Conservation (phyloP, 495 filamentous ascomycete species). For the Aspergillus cristatus region DNA sequence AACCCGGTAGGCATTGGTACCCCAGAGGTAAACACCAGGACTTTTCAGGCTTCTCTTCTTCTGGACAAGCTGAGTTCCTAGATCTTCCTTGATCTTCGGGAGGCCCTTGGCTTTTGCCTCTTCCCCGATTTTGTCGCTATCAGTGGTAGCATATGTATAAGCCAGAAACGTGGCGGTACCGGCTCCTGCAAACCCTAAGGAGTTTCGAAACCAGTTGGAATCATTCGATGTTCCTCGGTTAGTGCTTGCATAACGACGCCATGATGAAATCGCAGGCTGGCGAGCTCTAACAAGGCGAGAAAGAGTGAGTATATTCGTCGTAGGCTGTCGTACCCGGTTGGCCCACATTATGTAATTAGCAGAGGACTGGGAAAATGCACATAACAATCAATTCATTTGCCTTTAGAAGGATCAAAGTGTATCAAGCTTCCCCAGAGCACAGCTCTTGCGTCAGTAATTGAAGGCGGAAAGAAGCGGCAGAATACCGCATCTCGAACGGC, state of each 20-base stretch:
- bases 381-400: background rate
- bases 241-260: constrained; percentile 26
- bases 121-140: constrained; percentile 12
- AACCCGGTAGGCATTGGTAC: constrained; percentile 76
- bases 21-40: constrained; percentile 90
- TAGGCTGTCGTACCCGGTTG: constrained; percentile 20
- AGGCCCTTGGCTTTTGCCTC: constrained; percentile 14
- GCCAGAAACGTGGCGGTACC: constrained; percentile 27
- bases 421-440: background rate
- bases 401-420: background rate
- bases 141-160: constrained; percentile 25
- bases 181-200: constrained; percentile 25
- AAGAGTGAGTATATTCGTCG: constrained; percentile 10
- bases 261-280: constrained; percentile 15
- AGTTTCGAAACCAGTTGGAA: constrained; percentile 28
- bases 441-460: constrained; percentile 21
- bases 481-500: constrained; percentile 22
- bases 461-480: constrained; percentile 29
- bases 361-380: background rate
- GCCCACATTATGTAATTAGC: constrained; percentile 20
- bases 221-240: constrained; percentile 9
- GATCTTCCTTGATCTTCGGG: constrained; percentile 40
- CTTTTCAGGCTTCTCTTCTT: constrained; percentile 82
- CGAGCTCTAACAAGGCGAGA: constrained; percentile 10
- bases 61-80: constrained; percentile 72